phyloP scores from a whole-genome alignment of 2,329 filamentous ascomycete genomes.

The Lecanicillium sp. region DNA sequence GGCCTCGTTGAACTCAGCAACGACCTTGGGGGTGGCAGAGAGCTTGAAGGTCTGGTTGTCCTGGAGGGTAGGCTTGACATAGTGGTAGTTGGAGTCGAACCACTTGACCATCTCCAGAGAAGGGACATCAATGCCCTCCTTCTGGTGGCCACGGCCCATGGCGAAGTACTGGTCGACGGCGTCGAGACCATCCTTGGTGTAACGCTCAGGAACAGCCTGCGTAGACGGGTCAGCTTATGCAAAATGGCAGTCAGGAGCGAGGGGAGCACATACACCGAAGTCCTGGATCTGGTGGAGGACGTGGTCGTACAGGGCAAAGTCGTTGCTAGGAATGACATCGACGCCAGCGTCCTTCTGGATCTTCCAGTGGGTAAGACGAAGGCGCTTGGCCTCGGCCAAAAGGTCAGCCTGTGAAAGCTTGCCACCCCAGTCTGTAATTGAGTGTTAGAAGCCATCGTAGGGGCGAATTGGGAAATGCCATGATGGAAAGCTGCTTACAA shows the following conservation, averaged over 20 bases:
- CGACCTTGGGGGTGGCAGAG: slow-evolving; percentile 78
- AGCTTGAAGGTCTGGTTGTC: slow-evolving; percentile 97
- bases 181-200: slow-evolving; percentile 82
- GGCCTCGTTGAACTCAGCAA: slow-evolving; percentile 89
- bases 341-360: slow-evolving; percentile 98
- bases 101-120: slow-evolving; percentile 99
- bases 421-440: slow-evolving; percentile 62
- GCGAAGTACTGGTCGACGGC: slow-evolving; percentile 96
- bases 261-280: slow-evolving; percentile 64
- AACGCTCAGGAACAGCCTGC: slow-evolving; percentile 84
- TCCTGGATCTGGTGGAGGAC: slow-evolving; percentile 97
- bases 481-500: slow-evolving; percentile 41
- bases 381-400: slow-evolving; percentile 89
- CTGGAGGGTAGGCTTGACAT: slow-evolving; percentile 98
- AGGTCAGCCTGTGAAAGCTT: slow-evolving; percentile 91
- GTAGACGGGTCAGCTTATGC: not conserved
- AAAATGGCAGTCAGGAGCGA: not conserved
- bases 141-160: slow-evolving; percentile 98
- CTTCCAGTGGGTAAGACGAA: slow-evolving; percentile 96
- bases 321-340: slow-evolving; percentile 97
- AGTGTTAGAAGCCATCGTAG: slow-evolving; percentile 14
- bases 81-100: slow-evolving; percentile 99
- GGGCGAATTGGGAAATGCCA: slow-evolving; percentile 10
- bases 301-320: slow-evolving; percentile 98
- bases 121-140: slow-evolving; percentile 86